A percentile compares a stretch with the other conserved stretches of the same genome.
These are phyloP conservation scores for Periconia digitata DNA, from an alignment of 2,329 filamentous ascomycete genomes.

Conservation along the genomic window DNA sequence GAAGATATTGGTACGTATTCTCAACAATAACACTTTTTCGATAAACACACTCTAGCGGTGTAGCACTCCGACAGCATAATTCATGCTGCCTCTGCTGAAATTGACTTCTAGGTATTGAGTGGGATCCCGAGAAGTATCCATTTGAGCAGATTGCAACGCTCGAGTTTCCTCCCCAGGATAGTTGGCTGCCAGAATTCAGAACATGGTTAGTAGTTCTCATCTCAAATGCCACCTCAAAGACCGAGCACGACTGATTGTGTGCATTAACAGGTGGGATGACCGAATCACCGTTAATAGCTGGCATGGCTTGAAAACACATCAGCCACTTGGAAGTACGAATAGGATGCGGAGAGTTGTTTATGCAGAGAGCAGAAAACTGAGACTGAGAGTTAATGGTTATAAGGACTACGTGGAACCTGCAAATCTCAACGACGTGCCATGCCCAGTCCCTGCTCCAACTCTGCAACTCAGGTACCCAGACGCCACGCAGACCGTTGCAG, in stretches of 20 bases:
- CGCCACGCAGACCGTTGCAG: slow-evolving; percentile 16
- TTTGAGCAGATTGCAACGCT: slow-evolving; percentile 50
- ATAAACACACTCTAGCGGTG: no score
- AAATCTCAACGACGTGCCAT: slow-evolving; percentile 42
- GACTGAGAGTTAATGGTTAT: slow-evolving; percentile 43
- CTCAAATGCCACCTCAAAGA: no score
- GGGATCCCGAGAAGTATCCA: slow-evolving; percentile 52
- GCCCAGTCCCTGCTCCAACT: slow-evolving; percentile 18
- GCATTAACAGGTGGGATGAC: slow-evolving; percentile 36
- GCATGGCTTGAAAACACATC: slow-evolving; percentile 44
- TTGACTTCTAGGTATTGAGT: no score
- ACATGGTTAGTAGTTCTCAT: slow-evolving; percentile 30
- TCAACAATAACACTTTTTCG: no score
- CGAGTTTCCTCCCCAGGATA: slow-evolving; percentile 45
- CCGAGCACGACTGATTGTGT: neutral
- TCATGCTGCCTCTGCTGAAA: no score
- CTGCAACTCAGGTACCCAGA: slow-evolving; percentile 18
- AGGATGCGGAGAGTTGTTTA: slow-evolving; percentile 46
- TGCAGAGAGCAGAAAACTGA: slow-evolving; percentile 44
- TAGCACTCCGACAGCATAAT: no score
- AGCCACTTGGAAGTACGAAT: slow-evolving; percentile 45
- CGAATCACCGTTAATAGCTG: slow-evolving; percentile 44
- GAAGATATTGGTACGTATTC: slow-evolving; percentile 37
- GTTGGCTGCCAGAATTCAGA: slow-evolving; percentile 44
- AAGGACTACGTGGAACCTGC: slow-evolving; percentile 44